phyloP scores from a whole-genome alignment of 176 grass and related monocot genomes.

The Luzula sylvatica region DNA sequence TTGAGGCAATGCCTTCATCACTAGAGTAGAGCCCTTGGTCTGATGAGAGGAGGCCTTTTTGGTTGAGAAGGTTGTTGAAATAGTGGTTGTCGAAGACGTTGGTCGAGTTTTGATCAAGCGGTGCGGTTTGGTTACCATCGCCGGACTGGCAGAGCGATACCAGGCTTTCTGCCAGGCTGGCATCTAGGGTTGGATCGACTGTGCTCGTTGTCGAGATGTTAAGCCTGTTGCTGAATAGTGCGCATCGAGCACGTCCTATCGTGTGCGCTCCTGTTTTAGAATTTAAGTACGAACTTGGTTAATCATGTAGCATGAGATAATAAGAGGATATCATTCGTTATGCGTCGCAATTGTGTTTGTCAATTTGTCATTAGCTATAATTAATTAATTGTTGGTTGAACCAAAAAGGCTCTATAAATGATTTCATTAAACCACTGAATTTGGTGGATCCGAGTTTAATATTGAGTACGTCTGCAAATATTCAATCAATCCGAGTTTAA shows the following conservation, averaged over 20 bases:
- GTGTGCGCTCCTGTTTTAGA: conserved; percentile 80
- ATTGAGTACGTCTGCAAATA: no score
- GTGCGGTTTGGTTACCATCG: conserved; percentile 65
- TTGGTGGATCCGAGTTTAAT: no score
- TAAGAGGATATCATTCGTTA: no score
- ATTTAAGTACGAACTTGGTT: no score
- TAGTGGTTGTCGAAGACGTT: conserved; percentile 87
- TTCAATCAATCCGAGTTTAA: no score
- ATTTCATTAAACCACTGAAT: no score
- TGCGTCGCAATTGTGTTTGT: no score
- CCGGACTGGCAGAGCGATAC: conserved; percentile 39
- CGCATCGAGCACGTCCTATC: conserved; percentile 55
- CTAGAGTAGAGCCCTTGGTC: conserved; percentile 84
- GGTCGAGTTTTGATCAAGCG: conserved; percentile 50
- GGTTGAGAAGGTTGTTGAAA: conserved; percentile 50
- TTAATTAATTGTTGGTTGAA: no score
- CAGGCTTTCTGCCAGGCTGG: conserved; percentile 53
- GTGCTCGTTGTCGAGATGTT: conserved; percentile 42
- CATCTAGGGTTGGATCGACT: conserved; percentile 63
- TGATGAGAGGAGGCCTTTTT: conserved; percentile 66
- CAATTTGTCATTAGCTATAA: no score
- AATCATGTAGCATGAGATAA: no score
- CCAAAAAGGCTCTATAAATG: no score
- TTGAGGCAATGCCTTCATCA: conserved; percentile 34
- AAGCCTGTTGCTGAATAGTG: conserved; percentile 41